Base-by-base conservation (phyloP, 805 yeast genomes). In the Blastobotrys robertii region DNA sequence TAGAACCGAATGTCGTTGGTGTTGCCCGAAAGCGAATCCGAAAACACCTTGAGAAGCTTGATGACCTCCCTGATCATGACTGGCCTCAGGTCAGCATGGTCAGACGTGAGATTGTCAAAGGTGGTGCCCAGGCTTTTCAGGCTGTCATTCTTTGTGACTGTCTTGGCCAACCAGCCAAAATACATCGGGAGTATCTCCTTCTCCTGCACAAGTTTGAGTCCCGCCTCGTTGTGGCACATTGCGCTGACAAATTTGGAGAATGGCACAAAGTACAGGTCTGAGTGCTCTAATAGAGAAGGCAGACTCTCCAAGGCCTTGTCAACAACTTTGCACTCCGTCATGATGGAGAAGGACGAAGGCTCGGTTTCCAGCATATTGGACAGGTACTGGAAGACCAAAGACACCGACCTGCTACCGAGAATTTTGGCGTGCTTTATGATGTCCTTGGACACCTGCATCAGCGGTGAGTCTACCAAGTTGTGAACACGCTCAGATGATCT, bases 231-330 rank as follows among this genome's bases (percentile, higher is more conserved):
- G 54, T 88, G 70, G 34, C 90, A 78, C 29, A 88, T 67, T 0
- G 97, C 95, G 10, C 92, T 92, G 36, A 88, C 68, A 1, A 81
- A 74, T 50, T 83, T 87, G 0, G 88, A 82, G 8, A 86, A 63
- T 4, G 83, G 70, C 25, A 75, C 54, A 7, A 84, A 55, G 25
- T 85, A 62, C 10, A 76, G 79, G 7, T 74, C 67, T 15, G 79
- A 70, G 4, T 43, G 39, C n/a, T 75, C 66, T 45, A 85, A 65
- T 15, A 82, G 70, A 0, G 57, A 54, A 10, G 69, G 70, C 54
- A 81, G 80, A 38, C 78, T 70, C 8, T 71, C 70, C 39, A 87
- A 59, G 31, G 87, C 69, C 2, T 75, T 65, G 38, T 81, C 81
- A 31, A 88, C 76, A 1, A 84, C 76, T 0, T 76, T 74, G 0